A percentile compares a stretch with the other conserved stretches of the same genome.
These are phyloP conservation scores for Yamadazyma akitaensis DNA, from an alignment of 805 yeast species.

Conservation along the genomic window DNA sequence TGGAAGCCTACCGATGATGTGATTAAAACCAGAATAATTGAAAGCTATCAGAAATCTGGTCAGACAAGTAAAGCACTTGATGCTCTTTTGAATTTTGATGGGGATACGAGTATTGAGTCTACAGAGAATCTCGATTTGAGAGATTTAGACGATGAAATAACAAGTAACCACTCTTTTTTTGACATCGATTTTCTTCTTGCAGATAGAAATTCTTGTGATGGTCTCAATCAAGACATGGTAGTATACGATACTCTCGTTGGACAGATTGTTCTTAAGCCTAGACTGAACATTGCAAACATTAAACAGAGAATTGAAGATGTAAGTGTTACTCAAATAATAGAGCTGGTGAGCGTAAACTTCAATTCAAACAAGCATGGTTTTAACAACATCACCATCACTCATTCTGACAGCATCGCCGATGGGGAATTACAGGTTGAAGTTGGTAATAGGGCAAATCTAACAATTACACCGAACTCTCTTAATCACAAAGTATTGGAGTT, in stretches of 20 bases:
- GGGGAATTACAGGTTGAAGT: neutral
- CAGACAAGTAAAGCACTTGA: neutral
- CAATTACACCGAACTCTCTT: neutral
- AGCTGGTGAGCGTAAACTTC: neutral
- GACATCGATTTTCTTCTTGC: conserved; percentile 17
- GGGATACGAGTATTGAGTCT: neutral
- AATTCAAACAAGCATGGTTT: neutral
- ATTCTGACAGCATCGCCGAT: neutral
- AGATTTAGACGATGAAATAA: neutral
- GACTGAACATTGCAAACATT: neutral
- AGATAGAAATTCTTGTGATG: conserved; percentile 11
- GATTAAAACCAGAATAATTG: conserved; percentile 4
- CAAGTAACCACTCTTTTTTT: conserved; percentile 11
- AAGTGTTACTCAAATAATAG: neutral
- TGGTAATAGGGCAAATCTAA: neutral
- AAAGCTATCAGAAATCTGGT: conserved; percentile 3
- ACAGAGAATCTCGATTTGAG: neutral
- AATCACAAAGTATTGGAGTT: conserved; percentile 19
- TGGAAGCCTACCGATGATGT: conserved; percentile 6
- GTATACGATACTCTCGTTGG: conserved; percentile 13
- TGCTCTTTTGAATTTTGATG: neutral
- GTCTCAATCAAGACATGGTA: conserved; percentile 4
- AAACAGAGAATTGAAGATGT: neutral
- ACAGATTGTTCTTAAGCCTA: conserved; percentile 19
- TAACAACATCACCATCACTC: neutral